Evolutionary conservation across 306 rosid genomes (phyloP), one percentile per base, ranked within the genome.

Genomic region (Prosopis cineraria): DNA sequence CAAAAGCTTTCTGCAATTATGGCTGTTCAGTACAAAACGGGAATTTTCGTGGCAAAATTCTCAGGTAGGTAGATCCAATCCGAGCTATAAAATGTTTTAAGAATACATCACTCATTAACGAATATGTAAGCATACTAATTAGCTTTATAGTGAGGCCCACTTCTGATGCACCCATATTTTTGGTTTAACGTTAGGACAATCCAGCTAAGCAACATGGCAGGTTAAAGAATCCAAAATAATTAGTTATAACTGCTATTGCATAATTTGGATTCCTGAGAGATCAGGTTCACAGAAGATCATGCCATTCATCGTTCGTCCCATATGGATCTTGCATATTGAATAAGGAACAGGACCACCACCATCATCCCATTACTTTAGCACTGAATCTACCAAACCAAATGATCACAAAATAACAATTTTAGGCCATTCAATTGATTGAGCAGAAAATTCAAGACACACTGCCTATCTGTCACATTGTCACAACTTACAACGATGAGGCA

Each of bases 191-290:
- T 75, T 33, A 34, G 84, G 73, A 68, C 47, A 17, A 45, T 74
- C 78, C 86, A 73, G 81, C 82, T 75, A 86, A 65, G 80, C 81
- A 78, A 85, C 88, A 77, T 82, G 90, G 88, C 85, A 68, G 78
- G 84, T 56, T 64, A 80, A 80, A 74, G 81, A 77, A 79, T 71
- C 77, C 82, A 71, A 85, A 85, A 89, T 83, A 71, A 87, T 66
- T 84, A 74, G 81, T 82, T 80, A 45, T 68, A 74, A 59, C 81
- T 63, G 80, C 71, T 79, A 55, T 45, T 68, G 81, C 24, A 31
- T 33, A 81, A 77, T 78, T 74, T 53, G 48, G 50, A 78, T 81
- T 72, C 76, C 77, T 39, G 68, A 74, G 52, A 68, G 52, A 70
- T 77, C 73, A 71, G 43, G 69, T 74, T 63, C 25, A 70, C 45